Base-by-base conservation (phyloP, 108 stramenopile genomes). In the Fragilaria crotonensis region DNA sequence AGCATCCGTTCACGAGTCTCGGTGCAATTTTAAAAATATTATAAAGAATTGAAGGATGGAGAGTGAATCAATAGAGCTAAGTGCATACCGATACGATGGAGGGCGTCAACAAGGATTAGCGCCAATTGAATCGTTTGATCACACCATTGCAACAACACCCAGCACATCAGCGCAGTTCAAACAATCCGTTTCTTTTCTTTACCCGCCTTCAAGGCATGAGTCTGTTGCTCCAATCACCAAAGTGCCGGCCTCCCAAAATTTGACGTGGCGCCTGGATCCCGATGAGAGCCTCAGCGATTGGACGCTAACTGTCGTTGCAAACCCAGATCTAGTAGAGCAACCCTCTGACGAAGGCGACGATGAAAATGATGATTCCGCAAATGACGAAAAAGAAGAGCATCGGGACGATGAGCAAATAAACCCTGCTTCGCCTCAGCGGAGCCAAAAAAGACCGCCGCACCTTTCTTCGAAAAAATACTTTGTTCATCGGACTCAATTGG, bases 271-370 rank as follows among this genome's bases (percentile, higher is more conserved):
- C 23, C 29, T 55, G 17, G 59, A 65, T 27, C 68, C 75, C 5
- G 36, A 55, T 22, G 62, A 73, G 33, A 76, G 68, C 33, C 63
- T 71, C 23, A 74, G 75, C 51, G 79, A 80, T 48, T 80, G 75
- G 72, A 70, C 58, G 4, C 54, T 72, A 31, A 52, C 61, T 0
- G 64, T 80, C 22, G 69, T 56, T 19, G 20, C 25, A 18, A 56
- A 56, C 7, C 3, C 21, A 21, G 30, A 32, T 2, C 21, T 56
- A 32, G 2, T 2, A 2, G 18, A 27, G 23, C 3, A 5, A 26
- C 3, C 25, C 2, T 18, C 19, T 26, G 30, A 31, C 20, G 30
- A n/a, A 4, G 30, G 17, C 3, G 20, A 56, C 2, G 21, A 21
- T 2, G n/a, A 31, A 2, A 17, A 21, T 19, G 33, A 36, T 56